Evolutionary conservation across 2,329 filamentous ascomycete genomes (phyloP).

Genomic region (Phaeosphaeriaceae sp.): DNA sequence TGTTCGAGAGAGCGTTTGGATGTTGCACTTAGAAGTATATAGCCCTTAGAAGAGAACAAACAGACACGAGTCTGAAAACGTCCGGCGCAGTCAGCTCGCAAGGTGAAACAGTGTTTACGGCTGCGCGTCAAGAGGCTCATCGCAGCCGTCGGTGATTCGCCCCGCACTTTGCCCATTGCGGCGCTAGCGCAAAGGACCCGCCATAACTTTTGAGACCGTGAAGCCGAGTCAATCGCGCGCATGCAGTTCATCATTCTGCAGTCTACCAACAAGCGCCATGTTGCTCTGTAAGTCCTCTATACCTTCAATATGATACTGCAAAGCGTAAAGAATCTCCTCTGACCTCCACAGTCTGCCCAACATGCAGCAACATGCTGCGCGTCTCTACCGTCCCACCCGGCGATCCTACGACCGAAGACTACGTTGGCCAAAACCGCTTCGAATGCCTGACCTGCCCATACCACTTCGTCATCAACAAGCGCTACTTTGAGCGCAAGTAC

Average conservation of each 20-base stretch:
- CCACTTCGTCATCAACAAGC: constrained; percentile 79
- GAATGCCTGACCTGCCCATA: constrained; percentile 97
- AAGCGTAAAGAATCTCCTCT: neutral
- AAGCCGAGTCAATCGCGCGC: constrained; percentile 1
- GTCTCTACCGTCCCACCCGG: constrained; percentile 61
- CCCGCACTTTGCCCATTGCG: constrained; percentile 35
- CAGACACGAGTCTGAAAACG: neutral
- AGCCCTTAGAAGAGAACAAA: neutral
- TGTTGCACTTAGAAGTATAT: neutral
- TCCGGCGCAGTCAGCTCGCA: constrained; percentile 1
- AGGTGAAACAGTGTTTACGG: constrained; percentile 24
- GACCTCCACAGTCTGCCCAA: constrained; percentile 69
- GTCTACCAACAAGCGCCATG: constrained; percentile 53
- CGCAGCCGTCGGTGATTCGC: constrained; percentile 17
- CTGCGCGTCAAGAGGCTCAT: constrained; percentile 20
- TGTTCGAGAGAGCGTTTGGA: neutral
- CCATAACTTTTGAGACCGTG: constrained; percentile 33
- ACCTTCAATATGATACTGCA: neutral
- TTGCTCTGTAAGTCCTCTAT: constrained; percentile 65
- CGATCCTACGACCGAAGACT: constrained; percentile 47
- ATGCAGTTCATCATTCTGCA: neutral
- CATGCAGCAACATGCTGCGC: constrained; percentile 83
- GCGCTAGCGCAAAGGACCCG: constrained; percentile 32
- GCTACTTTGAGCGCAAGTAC: constrained; percentile 79
- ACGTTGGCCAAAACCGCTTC: constrained; percentile 73